These are phyloP conservation scores for Paraconiothyrium brasiliense DNA, from an alignment of 2,329 filamentous ascomycete species.

Conservation along the genomic window DNA sequence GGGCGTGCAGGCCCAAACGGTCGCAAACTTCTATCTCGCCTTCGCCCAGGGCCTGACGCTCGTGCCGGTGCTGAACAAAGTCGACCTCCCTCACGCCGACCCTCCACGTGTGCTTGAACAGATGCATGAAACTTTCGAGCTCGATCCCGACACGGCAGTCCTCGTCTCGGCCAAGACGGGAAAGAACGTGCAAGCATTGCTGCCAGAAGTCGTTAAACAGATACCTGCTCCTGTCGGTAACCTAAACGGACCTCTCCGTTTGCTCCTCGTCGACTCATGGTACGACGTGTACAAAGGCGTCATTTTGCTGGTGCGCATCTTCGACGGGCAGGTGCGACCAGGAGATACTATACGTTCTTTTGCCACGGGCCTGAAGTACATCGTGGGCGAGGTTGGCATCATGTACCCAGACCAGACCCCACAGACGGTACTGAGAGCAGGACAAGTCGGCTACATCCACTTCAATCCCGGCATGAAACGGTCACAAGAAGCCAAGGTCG, in stretches of 20 bases:
- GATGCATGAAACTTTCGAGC: constrained; percentile 85
- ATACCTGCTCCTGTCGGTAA: constrained; percentile 85
- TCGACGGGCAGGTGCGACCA: constrained; percentile 83
- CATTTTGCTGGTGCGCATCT: constrained; percentile 87
- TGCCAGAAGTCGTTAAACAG: constrained; percentile 85
- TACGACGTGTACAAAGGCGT: constrained; percentile 97
- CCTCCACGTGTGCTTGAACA: constrained; percentile 86
- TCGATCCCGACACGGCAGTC: constrained; percentile 78
- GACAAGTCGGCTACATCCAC: constrained; percentile 94
- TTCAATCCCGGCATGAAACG: constrained; percentile 99
- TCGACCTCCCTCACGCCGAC: constrained; percentile 91
- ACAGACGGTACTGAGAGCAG: constrained; percentile 81
- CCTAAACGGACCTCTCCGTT: constrained; percentile 74
- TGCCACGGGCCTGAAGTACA: constrained; percentile 88
- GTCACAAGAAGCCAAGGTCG: constrained; percentile 93
- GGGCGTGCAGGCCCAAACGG: constrained; percentile 96
- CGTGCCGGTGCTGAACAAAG: constrained; percentile 95
- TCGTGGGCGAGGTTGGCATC: constrained; percentile 94
- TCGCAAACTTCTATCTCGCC: constrained; percentile 97
- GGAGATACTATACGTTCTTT: constrained; percentile 90
- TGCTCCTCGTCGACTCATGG: constrained; percentile 97
- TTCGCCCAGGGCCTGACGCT: constrained; percentile 89
- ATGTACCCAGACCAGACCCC: constrained; percentile 90
- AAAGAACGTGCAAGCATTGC: constrained; percentile 80
- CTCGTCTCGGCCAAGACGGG: constrained; percentile 94